A percentile compares a stretch with the other conserved stretches of the same genome.
Conservation (phyloP, 441 rosid genomes). For the Gossypium schwendimanii region DNA sequence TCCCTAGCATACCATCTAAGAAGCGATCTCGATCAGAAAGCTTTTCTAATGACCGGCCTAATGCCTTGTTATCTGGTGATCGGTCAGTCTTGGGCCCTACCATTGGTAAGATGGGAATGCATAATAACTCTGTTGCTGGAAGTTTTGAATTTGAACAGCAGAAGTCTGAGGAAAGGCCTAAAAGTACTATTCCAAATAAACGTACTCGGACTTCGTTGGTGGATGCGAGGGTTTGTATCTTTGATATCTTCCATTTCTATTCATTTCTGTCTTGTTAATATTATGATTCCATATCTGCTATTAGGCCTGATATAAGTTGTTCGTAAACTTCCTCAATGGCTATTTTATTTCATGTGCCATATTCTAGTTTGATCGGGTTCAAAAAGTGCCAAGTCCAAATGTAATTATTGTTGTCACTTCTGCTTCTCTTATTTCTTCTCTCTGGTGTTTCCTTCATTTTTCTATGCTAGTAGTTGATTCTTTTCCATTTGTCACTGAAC, state of each 20-base stretch:
- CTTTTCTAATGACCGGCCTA: conserved; percentile 49
- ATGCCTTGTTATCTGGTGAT: conserved; percentile 48
- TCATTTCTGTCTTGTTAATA: not conserved
- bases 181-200: conserved; percentile 65
- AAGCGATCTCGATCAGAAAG: conserved; percentile 83
- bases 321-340: not conserved
- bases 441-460: not conserved
- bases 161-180: conserved; percentile 69
- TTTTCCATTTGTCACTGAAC: not conserved
- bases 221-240: conserved; percentile 58
- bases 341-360: not conserved
- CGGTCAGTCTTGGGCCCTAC: conserved; percentile 53
- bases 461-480: not conserved
- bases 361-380: not conserved
- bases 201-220: conserved; percentile 90
- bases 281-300: not conserved
- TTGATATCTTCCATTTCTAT: conserved; percentile 10
- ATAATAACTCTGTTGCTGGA: conserved; percentile 49
- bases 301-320: not conserved
- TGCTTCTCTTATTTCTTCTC: not conserved
- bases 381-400: not conserved
- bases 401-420: not conserved
- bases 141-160: conserved; percentile 73
- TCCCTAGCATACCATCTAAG: conserved; percentile 68
- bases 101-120: conserved; percentile 67